A percentile compares a stretch with the other conserved stretches of the same genome.
phyloP scores from a whole-genome alignment of 2,329 filamentous ascomycete species.

The Cylindrodendrum hubeiense region DNA sequence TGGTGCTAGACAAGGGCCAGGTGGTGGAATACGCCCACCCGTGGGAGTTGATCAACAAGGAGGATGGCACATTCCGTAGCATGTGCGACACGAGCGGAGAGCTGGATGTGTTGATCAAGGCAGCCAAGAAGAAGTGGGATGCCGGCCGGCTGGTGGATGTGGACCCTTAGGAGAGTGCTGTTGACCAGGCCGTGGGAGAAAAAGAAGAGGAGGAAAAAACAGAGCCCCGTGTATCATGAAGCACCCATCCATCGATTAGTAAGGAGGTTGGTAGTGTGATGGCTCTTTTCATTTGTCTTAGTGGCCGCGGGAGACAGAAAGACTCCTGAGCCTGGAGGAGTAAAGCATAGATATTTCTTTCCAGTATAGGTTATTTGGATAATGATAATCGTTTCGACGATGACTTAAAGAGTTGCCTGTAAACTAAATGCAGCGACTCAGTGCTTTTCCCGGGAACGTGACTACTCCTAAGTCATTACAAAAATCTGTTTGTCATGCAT shows the following conservation, averaged over 20 bases:
- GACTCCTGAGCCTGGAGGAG: conserved; percentile 19
- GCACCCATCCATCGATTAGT: background rate
- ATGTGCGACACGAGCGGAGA: conserved; percentile 77
- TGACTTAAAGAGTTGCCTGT: background rate
- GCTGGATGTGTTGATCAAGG: conserved; percentile 61
- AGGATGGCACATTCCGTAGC: conserved; percentile 72
- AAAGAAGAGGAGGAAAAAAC: conserved; percentile 29
- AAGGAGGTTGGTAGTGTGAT: background rate
- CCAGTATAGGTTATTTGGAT: conserved; percentile 10
- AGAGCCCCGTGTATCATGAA: conserved; percentile 6
- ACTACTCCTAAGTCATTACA: too few relatives aligned
- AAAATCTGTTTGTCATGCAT: too few relatives aligned
- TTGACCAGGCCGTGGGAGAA: conserved; percentile 6
- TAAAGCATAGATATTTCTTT: conserved; percentile 22
- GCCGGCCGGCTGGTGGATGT: conserved; percentile 53
- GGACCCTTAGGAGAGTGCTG: conserved; percentile 38
- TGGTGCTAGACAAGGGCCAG: conserved; percentile 90
- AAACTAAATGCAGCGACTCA: background rate
- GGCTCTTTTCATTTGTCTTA: conserved; percentile 6
- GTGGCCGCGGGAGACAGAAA: conserved; percentile 9
- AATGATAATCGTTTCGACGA: conserved; percentile 6
- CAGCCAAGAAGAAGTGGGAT: conserved; percentile 68
- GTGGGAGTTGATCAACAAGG: conserved; percentile 80
- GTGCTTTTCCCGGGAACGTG: too few relatives aligned
- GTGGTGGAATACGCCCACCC: conserved; percentile 94